Evolutionary conservation across 129 eudicot genomes (phyloP), one percentile per base, ranked within the genome.

Genomic region (Ambrosia artemisiifolia): DNA sequence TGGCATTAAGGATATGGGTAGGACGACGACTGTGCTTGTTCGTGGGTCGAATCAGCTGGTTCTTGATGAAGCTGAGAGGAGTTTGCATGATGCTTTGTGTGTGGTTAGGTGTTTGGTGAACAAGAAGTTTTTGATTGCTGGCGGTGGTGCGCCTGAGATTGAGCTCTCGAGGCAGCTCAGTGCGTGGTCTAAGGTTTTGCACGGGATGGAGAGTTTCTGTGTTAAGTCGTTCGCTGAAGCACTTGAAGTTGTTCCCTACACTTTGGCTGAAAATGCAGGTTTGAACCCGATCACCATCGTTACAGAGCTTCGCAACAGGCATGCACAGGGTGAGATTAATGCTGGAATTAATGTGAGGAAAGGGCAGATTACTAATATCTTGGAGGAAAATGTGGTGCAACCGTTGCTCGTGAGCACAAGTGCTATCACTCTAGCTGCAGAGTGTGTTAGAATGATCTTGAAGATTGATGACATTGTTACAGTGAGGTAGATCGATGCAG

Each of bases 391-490:
- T 84, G 97, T 92, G 67, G 93, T 92, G 76, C 97, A 92, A 77
- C 97, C 97, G 5, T 81, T 92, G 68, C 83, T 92, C 50, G 96
- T 92, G 83, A 92, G 97, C 79, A 92, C 97, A 16, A 92, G 97
- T 79, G 97, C 97, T 2, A 81, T 88, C 57, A 73, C 82, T 56
- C 64, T 92, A 68, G 96, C 97, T 30, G 87, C 96, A 3, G 96
- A 92, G 75, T 92, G 97, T 69, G 97, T 92, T 44, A 80, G 96
- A 67, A 92, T 92, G 97, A 92, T 92, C 69, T 83, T 92, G 88
- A 92, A 88, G 97, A 92, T 92, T 54, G 97, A 92, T 79, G 97
- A 92, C 77, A 92, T 92, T 57, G 97, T 92, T 72, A 92, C 94
- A 5, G 96, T 92, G 79, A 83, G 96, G 88, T 92, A 92, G 85